phyloP scores from a whole-genome alignment of 768 basidiomycete species.

The Butyriboletus loyo region DNA sequence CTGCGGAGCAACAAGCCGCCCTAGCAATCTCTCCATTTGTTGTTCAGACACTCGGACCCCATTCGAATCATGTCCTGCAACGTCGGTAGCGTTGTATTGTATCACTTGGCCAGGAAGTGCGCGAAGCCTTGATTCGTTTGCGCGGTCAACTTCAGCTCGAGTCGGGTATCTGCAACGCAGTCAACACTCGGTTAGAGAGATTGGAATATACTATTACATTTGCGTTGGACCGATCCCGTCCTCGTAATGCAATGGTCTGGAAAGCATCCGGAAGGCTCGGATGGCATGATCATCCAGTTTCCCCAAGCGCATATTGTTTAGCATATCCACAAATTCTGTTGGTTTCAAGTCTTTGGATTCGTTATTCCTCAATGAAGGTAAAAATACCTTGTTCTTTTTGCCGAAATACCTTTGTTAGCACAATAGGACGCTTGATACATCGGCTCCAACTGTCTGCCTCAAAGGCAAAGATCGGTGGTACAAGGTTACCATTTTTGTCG shows the following conservation, averaged over 20 bases:
- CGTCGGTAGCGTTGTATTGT: slow-evolving; percentile 46
- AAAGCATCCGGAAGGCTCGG: slow-evolving; percentile 51
- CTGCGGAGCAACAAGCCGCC: slow-evolving; percentile 59
- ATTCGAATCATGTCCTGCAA: slow-evolving; percentile 43
- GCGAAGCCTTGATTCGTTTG: slow-evolving; percentile 55
- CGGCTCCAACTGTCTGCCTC: slow-evolving; percentile 71
- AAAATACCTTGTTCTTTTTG: slow-evolving; percentile 74
- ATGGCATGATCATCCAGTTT: slow-evolving; percentile 42
- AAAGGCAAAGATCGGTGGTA: slow-evolving; percentile 67
- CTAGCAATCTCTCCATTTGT: slow-evolving; percentile 45
- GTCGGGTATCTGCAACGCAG: slow-evolving; percentile 55
- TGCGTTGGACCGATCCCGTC: slow-evolving; percentile 84
- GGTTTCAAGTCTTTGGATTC: neutral
- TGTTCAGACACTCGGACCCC: slow-evolving; percentile 34
- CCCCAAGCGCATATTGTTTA: slow-evolving; percentile 87
- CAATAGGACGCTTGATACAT: slow-evolving; percentile 56
- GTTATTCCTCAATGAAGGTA: neutral
- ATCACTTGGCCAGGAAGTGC: slow-evolving; percentile 38
- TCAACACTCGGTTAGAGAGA: neutral
- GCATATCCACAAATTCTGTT: slow-evolving; percentile 73
- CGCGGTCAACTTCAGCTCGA: slow-evolving; percentile 65
- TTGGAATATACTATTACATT: slow-evolving; percentile 45
- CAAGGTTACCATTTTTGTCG: slow-evolving; percentile 44
- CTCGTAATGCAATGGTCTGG: slow-evolving; percentile 54
- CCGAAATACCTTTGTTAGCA: slow-evolving; percentile 75